phyloP scores from a whole-genome alignment of 768 basidiomycete genomes.

The Boletus rex-veris region DNA sequence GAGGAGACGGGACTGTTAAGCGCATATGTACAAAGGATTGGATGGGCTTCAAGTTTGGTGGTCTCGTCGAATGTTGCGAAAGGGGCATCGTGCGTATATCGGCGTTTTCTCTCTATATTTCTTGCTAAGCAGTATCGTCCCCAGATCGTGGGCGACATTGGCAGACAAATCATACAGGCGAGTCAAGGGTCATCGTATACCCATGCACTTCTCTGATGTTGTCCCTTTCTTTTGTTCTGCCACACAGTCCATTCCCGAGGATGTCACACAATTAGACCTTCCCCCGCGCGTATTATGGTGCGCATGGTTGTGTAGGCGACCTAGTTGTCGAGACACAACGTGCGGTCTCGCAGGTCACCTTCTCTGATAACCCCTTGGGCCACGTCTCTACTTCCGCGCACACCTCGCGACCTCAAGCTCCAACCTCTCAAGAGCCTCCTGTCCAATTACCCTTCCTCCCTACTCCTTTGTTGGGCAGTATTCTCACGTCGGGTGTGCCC shows the following conservation, averaged over 20 bases:
- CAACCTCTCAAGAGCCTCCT: slow-evolving; percentile 1
- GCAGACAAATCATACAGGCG: slow-evolving; percentile 44
- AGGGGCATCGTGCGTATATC: slow-evolving; percentile 55
- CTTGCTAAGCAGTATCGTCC: neutral
- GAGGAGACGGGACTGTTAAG: slow-evolving; percentile 81
- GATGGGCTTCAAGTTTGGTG: too few species aligned
- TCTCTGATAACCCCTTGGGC: slow-evolving; percentile 40
- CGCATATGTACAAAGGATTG: slow-evolving; percentile 47
- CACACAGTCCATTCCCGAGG: slow-evolving; percentile 62
- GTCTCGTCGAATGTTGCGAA: slow-evolving; percentile 76
- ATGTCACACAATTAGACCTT: slow-evolving; percentile 73
- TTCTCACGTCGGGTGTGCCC: slow-evolving; percentile 21
- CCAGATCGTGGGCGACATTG: slow-evolving; percentile 49
- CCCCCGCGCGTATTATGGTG: slow-evolving; percentile 66
- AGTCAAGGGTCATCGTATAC: slow-evolving; percentile 1
- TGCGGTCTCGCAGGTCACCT: slow-evolving; percentile 47
- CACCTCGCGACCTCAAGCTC: neutral
- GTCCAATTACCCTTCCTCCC: slow-evolving; percentile 24
- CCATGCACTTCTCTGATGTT: slow-evolving; percentile 1
- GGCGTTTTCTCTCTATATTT: neutral
- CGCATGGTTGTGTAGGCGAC: slow-evolving; percentile 57
- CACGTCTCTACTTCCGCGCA: neutral
- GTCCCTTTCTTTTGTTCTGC: neutral
- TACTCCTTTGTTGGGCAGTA: slow-evolving; percentile 33
- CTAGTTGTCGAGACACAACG: slow-evolving; percentile 62